Conservation (phyloP, 208 protist species). For the Porcisia hertigi region DNA sequence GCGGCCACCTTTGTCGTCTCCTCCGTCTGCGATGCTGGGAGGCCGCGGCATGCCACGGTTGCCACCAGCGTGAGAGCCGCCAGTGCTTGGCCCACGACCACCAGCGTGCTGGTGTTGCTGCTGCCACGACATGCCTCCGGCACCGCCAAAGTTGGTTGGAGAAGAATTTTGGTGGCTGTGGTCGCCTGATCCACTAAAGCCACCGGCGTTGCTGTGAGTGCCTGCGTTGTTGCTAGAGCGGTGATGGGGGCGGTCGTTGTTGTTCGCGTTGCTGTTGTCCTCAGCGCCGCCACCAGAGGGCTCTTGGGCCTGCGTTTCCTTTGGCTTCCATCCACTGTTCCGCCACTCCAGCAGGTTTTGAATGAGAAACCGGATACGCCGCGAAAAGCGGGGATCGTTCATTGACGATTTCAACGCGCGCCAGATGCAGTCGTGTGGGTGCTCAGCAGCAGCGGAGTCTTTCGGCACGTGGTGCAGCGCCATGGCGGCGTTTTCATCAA, state of each 20-base stretch:
- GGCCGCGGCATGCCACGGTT: constrained; percentile 34
- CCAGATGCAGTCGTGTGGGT: constrained; percentile 53
- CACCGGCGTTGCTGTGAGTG: constrained; percentile 10
- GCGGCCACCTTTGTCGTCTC: constrained; percentile 29
- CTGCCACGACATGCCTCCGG: constrained; percentile 21
- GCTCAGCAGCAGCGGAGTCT: constrained; percentile 16
- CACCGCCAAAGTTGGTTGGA: constrained; percentile 26
- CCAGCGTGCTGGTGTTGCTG: constrained; percentile 33
- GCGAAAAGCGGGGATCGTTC: constrained; percentile 61
- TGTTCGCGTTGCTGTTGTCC: constrained; percentile 21
- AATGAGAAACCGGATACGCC: constrained; percentile 81
- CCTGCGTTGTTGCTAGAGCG: constrained; percentile 12
- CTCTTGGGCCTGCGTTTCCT: constrained; percentile 33
- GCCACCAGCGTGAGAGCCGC: constrained; percentile 19
- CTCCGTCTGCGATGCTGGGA: constrained; percentile 31
- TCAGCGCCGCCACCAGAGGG: constrained; percentile 34
- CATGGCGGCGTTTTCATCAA: constrained; percentile 53
- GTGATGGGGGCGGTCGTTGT: constrained; percentile 17
- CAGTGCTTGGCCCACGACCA: constrained; percentile 10
- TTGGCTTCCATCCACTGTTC: constrained; percentile 65
- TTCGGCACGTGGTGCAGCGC: constrained; percentile 23
- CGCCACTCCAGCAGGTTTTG: constrained; percentile 84
- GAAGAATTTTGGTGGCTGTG: constrained; percentile 25
- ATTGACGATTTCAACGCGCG: constrained; percentile 46
- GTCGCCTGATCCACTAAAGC: constrained; percentile 16